Percentiles rank a stretch among this genome's conserved stretches.
Evolutionary conservation across 306 rosid genomes (phyloP).

Genomic region (Prinsepia uniflora): DNA sequence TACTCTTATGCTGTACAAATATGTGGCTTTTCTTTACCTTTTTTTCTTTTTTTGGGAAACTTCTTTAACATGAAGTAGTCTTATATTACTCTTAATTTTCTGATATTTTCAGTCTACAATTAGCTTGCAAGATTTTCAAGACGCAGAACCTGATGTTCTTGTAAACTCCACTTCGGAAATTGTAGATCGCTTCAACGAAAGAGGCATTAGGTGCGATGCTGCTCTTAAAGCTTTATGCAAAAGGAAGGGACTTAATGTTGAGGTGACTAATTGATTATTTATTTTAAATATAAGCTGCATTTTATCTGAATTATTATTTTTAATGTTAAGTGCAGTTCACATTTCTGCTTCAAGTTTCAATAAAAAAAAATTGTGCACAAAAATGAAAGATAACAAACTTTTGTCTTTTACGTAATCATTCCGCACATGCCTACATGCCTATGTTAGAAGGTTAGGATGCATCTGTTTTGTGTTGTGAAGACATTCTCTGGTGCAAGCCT

Average conservation of each 20-base stretch:
- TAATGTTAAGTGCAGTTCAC: neutral
- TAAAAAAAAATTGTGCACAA: neutral
- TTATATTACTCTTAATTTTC: slow-evolving; percentile 23
- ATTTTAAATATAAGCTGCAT: neutral
- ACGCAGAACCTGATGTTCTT: slow-evolving; percentile 84
- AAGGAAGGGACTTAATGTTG: slow-evolving; percentile 78
- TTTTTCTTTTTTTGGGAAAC: neutral
- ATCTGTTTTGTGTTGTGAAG: neutral
- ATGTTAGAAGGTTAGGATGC: neutral
- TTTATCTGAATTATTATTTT: neutral
- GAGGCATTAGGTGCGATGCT: slow-evolving; percentile 45
- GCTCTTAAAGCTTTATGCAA: slow-evolving; percentile 83
- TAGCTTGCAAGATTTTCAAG: slow-evolving; percentile 62
- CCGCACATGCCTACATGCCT: neutral
- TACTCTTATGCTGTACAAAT: neutral
- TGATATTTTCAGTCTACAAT: slow-evolving; percentile 66
- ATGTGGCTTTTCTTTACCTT: neutral
- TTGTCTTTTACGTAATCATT: neutral
- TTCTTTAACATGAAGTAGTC: neutral
- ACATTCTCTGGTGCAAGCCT: neutral
- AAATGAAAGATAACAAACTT: neutral
- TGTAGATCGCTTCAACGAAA: slow-evolving; percentile 49
- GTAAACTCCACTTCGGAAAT: slow-evolving; percentile 50
- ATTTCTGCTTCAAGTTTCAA: neutral
- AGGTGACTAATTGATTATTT: slow-evolving; percentile 43